Base-by-base conservation (phyloP, 2,329 filamentous ascomycete species). In the Pseudogymnoascus sp. region DNA sequence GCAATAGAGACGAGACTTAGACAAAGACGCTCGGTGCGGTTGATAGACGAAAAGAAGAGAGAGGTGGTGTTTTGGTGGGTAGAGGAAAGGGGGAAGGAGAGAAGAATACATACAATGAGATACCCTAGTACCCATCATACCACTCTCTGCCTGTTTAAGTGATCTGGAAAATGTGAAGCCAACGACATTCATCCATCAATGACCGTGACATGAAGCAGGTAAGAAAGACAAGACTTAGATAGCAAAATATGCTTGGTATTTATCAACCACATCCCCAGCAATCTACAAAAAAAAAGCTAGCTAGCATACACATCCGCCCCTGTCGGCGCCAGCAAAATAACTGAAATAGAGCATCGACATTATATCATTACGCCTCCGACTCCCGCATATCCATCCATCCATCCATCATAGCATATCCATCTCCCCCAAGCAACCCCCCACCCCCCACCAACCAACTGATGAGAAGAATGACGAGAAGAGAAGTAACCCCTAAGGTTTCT, bases 401-500 rank as follows among this genome's bases (percentile, higher is more conserved):
- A 57, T 31, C 28, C 8, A 11, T 57, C n/a, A 5, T 19, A 57
- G 28, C 51, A 34, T 4, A 19, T 4, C 28, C 10, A 4, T 25
- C 10, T 34, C 4, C 51, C 25, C n/a, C 2, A 25, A 19, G 0
- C 45, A 23, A 16, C 4, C 14, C 16, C 11, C 21, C 14, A 16
- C 11, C 11, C 31, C 16, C 10, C 31, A 13, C 19, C 8, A 28
- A 4, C 2, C 23, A 25, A 25, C 23, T 5, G 2, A 25, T 6
- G 23, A 25, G 23, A 25, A 25, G 4, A 25, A 25, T 25, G 4
- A 23, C 23, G 23, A 5, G 23, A 5, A 25, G 23, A 5, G 23
- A 5, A 25, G 23, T 25, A 25, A 25, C 23, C 36, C 31, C 60
- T 61, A 65, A 3, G 72, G 72, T 16, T 70, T 73, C 67, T 96